A percentile compares a stretch with the other conserved stretches of the same genome.
Evolutionary conservation across 306 rosid genomes (phyloP).

Genomic region (Acmispon strigosus): DNA sequence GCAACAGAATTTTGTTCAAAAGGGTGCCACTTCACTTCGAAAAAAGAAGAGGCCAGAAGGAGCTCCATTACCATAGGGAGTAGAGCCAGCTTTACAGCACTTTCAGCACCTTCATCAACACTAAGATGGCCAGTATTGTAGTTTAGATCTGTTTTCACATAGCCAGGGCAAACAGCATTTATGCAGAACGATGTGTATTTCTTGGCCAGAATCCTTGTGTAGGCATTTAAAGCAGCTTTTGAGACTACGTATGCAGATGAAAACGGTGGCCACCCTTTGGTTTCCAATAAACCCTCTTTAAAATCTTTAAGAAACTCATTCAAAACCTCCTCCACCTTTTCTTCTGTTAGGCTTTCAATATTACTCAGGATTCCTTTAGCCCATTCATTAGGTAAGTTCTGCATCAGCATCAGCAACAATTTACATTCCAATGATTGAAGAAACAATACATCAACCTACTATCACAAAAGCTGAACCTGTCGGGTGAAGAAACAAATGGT

Average conservation of each 20-base stretch:
- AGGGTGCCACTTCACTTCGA: constrained; percentile 19
- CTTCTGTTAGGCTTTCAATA: constrained; percentile 35
- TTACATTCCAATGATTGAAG: not conserved
- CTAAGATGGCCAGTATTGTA: constrained; percentile 22
- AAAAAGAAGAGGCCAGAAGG: constrained; percentile 23
- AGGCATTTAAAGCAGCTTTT: constrained; percentile 41
- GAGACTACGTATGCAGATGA: constrained; percentile 33
- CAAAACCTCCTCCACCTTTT: constrained; percentile 38
- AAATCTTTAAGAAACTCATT: constrained; percentile 31
- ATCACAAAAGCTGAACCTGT: too few relatives aligned
- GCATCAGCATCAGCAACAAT: not conserved
- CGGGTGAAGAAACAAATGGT: too few relatives aligned
- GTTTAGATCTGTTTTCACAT: constrained; percentile 33
- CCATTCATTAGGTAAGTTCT: constrained; percentile 34
- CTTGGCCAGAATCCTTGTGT: constrained; percentile 41
- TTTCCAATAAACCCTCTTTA: constrained; percentile 28
- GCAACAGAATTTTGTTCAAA: not conserved
- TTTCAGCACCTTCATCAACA: constrained; percentile 49
- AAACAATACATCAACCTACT: not conserved
- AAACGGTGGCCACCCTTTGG: constrained; percentile 36
- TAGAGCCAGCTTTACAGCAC: constrained; percentile 42
- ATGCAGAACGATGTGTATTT: constrained; percentile 28
- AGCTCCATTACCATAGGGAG: constrained; percentile 22
- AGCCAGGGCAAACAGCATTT: constrained; percentile 41
- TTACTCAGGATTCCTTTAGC: constrained; percentile 34